Evolutionary conservation across 1,284 basidiomycete genomes (phyloP).

Genomic region (Meira miltonrushii): DNA sequence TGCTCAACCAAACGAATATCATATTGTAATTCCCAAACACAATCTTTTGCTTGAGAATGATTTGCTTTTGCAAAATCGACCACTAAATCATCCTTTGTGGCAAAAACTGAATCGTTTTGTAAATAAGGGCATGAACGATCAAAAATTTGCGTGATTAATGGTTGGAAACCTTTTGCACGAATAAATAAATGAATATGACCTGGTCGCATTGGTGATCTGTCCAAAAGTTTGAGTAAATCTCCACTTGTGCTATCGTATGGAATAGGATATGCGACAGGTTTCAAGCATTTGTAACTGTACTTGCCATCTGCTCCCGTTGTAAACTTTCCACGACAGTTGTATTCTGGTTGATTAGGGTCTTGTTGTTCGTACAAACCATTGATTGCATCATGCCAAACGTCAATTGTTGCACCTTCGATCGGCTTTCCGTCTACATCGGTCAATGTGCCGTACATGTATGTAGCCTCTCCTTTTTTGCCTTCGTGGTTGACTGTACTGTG

Average conservation of each 20-base stretch:
- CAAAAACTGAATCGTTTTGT: constrained; percentile 54
- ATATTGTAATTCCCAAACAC: background rate
- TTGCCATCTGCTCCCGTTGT: constrained; percentile 49
- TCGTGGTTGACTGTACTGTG: constrained; percentile 41
- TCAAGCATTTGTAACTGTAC: constrained; percentile 48
- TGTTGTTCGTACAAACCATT: constrained; percentile 55
- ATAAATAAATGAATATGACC: constrained; percentile 52
- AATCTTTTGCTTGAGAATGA: background rate
- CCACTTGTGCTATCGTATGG: constrained; percentile 53
- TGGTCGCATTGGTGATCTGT: constrained; percentile 53
- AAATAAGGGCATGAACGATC: constrained; percentile 52
- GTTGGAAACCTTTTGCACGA: constrained; percentile 20
- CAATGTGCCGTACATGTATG: constrained; percentile 47
- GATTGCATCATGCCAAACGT: constrained; percentile 54
- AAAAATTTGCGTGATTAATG: constrained; percentile 45
- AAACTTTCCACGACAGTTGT: constrained; percentile 50
- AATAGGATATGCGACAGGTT: constrained; percentile 54
- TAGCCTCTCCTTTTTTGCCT: constrained; percentile 42
- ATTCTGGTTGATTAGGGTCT: constrained; percentile 51
- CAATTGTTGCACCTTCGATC: constrained; percentile 48
- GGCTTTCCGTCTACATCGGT: constrained; percentile 50
- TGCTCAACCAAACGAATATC: background rate
- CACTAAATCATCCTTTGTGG: constrained; percentile 52
- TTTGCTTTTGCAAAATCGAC: constrained; percentile 34
- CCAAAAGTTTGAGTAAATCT: constrained; percentile 51